These are phyloP conservation scores for Fusarium domesticum DNA, from an alignment of 2,329 filamentous ascomycete genomes.

Conservation along the genomic window DNA sequence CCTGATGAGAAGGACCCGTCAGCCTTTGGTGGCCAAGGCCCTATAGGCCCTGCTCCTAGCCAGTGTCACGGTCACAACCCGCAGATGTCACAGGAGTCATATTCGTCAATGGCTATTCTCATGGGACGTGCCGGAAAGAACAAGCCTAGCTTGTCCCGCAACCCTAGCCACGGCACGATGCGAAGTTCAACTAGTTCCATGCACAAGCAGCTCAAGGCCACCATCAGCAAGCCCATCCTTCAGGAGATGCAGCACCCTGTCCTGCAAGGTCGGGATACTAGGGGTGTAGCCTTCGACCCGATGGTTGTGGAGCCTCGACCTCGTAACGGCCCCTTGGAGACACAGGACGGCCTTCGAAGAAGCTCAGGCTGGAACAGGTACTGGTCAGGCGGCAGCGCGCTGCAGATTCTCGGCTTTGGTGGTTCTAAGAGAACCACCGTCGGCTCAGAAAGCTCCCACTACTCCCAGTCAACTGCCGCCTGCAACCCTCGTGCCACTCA, in stretches of 20 bases:
- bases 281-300: constrained; percentile 40
- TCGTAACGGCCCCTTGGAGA: constrained; percentile 32
- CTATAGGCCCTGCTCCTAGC: constrained; percentile 34
- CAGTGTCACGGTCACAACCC: constrained; percentile 52
- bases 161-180: constrained; percentile 54
- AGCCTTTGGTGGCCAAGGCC: constrained; percentile 46
- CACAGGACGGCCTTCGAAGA: constrained; percentile 48
- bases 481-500: constrained; percentile 51
- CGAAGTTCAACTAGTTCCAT: constrained; percentile 52
- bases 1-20: constrained; percentile 57
- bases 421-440: constrained; percentile 48
- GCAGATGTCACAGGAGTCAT: constrained; percentile 54
- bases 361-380: constrained; percentile 77
- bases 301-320: constrained; percentile 36
- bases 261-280: constrained; percentile 39
- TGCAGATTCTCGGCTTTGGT: constrained; percentile 63
- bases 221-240: constrained; percentile 59
- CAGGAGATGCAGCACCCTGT: constrained; percentile 38
- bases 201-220: constrained; percentile 61
- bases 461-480: constrained; percentile 39
- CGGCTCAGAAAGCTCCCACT: constrained; percentile 55
- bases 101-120: constrained; percentile 62
- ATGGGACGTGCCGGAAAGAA: constrained; percentile 59
- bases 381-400: constrained; percentile 69
- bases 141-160: constrained; percentile 46